Evolutionary conservation across 2,329 filamentous ascomycete species (phyloP), one percentile per base, ranked within the genome.

Genomic region (Rhinocladiella similis): DNA sequence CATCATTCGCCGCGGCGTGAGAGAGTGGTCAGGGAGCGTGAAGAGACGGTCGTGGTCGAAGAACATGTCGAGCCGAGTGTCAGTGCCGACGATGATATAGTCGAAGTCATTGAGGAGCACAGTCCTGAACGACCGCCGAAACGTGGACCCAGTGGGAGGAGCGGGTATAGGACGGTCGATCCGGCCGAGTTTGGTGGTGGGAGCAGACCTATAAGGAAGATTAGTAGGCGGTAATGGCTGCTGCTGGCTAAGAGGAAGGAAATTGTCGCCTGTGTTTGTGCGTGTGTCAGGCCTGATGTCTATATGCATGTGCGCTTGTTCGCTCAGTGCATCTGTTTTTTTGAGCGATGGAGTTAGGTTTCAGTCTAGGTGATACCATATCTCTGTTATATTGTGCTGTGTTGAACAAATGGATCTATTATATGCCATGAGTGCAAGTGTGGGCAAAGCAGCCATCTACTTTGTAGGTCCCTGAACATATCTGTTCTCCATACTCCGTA

Each of bases 21-120:
- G 41, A 20, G 56, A 29, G 39, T 54, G 19, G 41, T 53, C 46
- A 18, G 54, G 43, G 50, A 57, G 39, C 42, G 54, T 13, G 57
- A 57, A 50, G 59, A 65, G 20, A 59, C 47, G 7, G 56, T 63
- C 27, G 54, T 59, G 16, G 61, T 62, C n/a, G 61, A 62, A 29
- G 57, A 63, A 36, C 55, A 52, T 14, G 13, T 59, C 19, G 50
- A 49, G 29, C 53, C 47, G 25, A 56, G 61, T 36, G 45, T 47
- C 16, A 59, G 50, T 43, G 60, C 60, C 38, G 50, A 62, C 7
- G 65, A 67, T 29, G 65, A 66, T 46, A 58, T 65, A 33, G 61
- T 67, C 18, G 65, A 67, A 42, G 65, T 67, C 45, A 65, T 67
- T 22, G 65, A 67, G 50, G 65, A 67, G 41, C 63, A 66, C 48